Evolutionary conservation across 345 rosid species (phyloP), one percentile per base, ranked within the genome.

Genomic region (Capsella bursapastoris): DNA sequence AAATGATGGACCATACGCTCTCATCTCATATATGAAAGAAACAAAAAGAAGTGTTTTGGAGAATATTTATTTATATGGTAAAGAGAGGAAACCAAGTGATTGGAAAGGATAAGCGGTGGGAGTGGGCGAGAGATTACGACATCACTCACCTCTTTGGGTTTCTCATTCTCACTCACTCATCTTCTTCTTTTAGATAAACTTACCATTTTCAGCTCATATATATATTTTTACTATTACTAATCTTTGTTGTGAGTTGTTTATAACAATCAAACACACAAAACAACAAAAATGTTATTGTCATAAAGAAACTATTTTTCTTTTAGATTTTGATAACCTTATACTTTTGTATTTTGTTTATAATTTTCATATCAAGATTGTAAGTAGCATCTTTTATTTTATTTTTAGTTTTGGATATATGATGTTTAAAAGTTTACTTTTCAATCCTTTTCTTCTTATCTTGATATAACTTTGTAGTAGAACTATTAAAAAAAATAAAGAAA

Each of bases 61-160:
- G 64, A 34, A 22, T 1, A 22, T 34, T 34, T 34, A 68, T 55
- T 53, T 53, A 76, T 75, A 75, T 75, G 74, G 73, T 60, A 67
- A 75, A 32, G 73, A 32, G 73, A 75, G 31, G 40, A 75, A 75
- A 4, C 48, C 65, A 64, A 64, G 53, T 37, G 71, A 76, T 56
- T 70, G 75, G 80, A 63, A 75, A 70, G 31, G 70, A 76, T 76
- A 45, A 69, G 66, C 79, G 75, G 75, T 76, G 65, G 70, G 75
- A 69, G 25, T 63, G 79, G 70, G 79, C 70, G 65, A 22, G 25
- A 22, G 79, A 76, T 40, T 69, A 64, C 18, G 75, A 76, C 79
- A 50, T 55, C 57, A 55, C 66, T 22, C 37, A 6, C 37, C 40
- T 38, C 66, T 76, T 52, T 55, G 70, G 74, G 70, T 58, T 76